A percentile compares a stretch with the other conserved stretches of the same genome.
phyloP scores from a whole-genome alignment of 2,329 filamentous ascomycete species.

The Tolypocladium endophyticum region DNA sequence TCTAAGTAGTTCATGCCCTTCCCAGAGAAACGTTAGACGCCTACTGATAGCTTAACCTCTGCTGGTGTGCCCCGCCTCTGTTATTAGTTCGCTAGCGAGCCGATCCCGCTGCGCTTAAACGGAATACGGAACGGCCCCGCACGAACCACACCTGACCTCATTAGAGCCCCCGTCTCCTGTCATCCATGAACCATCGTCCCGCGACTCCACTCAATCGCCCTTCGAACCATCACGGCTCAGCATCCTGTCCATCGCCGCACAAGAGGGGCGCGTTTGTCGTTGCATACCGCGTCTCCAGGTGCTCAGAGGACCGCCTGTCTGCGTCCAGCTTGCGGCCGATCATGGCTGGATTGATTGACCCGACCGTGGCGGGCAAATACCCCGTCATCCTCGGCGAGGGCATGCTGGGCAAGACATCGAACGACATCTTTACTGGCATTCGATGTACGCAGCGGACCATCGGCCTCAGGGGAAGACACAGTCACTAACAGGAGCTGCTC shows the following conservation, averaged over 20 bases:
- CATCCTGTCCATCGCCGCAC: not conserved
- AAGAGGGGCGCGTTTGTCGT: not conserved
- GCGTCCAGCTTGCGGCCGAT: not conserved
- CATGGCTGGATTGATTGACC: slow-evolving; percentile 40
- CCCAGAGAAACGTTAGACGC: no score
- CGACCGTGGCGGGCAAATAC: slow-evolving; percentile 50
- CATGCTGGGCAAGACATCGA: slow-evolving; percentile 43
- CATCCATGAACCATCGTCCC: not conserved
- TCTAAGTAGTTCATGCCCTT: not conserved
- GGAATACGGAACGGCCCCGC: not conserved
- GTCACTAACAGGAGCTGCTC: not conserved
- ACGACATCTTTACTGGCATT: slow-evolving; percentile 50
- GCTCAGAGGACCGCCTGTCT: not conserved
- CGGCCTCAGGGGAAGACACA: not conserved
- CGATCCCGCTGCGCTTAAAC: not conserved
- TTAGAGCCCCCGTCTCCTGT: not conserved
- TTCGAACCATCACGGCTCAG: not conserved
- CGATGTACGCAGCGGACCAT: slow-evolving; percentile 34
- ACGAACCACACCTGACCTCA: not conserved
- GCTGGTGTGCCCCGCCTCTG: not conserved
- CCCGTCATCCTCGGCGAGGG: slow-evolving; percentile 54
- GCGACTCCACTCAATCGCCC: not conserved
- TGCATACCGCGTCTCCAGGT: not conserved
- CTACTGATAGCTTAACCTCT: not conserved
- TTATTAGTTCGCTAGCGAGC: not conserved